Evolutionary conservation across 2,329 filamentous ascomycete genomes (phyloP), one percentile per base, ranked within the genome.

Genomic region (Trichoderma guizhouense): DNA sequence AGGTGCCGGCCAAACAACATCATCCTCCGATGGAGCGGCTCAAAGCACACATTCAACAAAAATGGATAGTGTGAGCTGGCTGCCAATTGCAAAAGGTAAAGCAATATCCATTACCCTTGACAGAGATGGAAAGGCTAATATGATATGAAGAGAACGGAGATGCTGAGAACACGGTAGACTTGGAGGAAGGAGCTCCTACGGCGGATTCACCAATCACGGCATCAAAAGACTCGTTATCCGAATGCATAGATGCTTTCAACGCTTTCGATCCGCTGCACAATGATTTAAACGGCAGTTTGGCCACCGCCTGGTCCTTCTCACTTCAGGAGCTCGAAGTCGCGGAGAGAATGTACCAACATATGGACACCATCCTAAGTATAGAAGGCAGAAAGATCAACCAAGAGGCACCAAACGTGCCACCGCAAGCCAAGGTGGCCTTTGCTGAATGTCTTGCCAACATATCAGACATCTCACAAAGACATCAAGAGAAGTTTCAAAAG

Each of bases 201-300:
- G 5, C 7, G 7, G 8, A 6, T 30, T 18, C 39, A 21, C 6
- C 66, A 28, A 28, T 53, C 0, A 7, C 28, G 9, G 6, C 57
- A 24, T 15, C 67, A 12, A 69, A 69, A 14, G 39, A 69, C 4
- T 1, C n/a, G 1, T 7, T 71, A 7, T n/a, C 61, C 5, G 69
- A 71, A 6, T 58, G 62, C n/a, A 15, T 74, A 21, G 70, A 72
- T 30, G 70, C 73, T 11, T 73, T 65, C 18, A 21, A 73, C 47
- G 6, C 15, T 21, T 73, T 70, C 47, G 69, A 74, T 18, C 60
- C 61, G 1, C 39, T 66, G 8, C n/a, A 66, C 7, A 30, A 12
- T 21, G 34, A 30, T 21, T 36, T 58, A 7, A 11, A 8, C 21
- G 15, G 36, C 6, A 26, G 3, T 39, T 14, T 15, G 7, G 7